Conservation (phyloP, 2,329 filamentous ascomycete species). For the Fusarium marasasianum region DNA sequence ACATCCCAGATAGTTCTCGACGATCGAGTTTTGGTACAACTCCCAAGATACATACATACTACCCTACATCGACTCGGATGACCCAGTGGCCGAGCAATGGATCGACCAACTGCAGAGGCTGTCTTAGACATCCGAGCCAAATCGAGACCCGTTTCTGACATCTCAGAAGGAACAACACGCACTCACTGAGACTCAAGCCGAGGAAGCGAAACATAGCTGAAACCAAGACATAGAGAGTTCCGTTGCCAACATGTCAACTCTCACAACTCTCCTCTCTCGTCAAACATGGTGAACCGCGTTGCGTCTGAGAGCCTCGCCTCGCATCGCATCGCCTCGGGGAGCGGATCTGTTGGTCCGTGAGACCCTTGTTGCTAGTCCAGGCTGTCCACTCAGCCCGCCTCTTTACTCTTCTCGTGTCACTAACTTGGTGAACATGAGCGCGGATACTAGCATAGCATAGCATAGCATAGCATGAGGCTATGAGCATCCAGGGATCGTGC, state of each 20-base stretch:
- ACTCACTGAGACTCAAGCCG: slow-evolving; percentile 5
- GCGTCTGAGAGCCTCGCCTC: slow-evolving; percentile 21
- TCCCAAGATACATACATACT: neutral
- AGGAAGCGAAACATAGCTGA: slow-evolving; percentile 39
- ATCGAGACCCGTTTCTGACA: slow-evolving; percentile 16
- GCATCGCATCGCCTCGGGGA: neutral
- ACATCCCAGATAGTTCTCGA: neutral
- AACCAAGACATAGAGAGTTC: slow-evolving; percentile 21
- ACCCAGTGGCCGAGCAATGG: neutral
- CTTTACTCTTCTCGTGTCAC: slow-evolving; percentile 28
- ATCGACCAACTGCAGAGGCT: neutral
- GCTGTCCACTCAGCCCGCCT: slow-evolving; percentile 34
- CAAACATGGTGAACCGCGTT: slow-evolving; percentile 28
- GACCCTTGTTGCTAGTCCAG: slow-evolving; percentile 14
- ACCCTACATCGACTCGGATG: slow-evolving; percentile 29
- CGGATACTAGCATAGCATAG: neutral
- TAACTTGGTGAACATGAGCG: neutral
- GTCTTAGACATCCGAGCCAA: slow-evolving; percentile 24
- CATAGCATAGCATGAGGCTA: neutral
- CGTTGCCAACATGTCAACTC: slow-evolving; percentile 14
- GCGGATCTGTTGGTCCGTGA: slow-evolving; percentile 35
- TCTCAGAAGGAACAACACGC: slow-evolving; percentile 14
- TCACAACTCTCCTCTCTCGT: slow-evolving; percentile 19
- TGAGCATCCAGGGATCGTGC: slow-evolving; percentile 15
- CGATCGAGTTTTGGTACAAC: neutral